These are phyloP conservation scores for Tylopilus subfusipes DNA, from an alignment of 768 basidiomycete species.

Conservation along the genomic window DNA sequence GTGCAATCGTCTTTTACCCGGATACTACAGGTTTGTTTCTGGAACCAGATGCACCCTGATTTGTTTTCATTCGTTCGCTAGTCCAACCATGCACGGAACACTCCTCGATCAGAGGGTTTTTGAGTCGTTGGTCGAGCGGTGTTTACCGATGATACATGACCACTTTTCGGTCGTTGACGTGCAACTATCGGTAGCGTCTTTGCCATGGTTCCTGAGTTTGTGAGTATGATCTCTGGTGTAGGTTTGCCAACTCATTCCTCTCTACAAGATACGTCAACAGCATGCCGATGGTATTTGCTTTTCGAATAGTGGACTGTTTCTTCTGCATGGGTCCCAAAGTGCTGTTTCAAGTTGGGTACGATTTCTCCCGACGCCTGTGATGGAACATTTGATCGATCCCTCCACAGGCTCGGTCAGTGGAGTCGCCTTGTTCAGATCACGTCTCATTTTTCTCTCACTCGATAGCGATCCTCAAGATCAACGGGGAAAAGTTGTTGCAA, in stretches of 20 bases:
- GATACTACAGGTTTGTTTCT: conserved; percentile 88
- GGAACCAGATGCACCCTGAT: not conserved
- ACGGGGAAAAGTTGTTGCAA: conserved; percentile 86
- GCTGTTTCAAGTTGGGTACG: conserved; percentile 94
- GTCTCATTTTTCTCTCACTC: conserved; percentile 11
- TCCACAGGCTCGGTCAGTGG: conserved; percentile 52
- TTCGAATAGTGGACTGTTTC: conserved; percentile 96
- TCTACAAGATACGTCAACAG: conserved; percentile 75
- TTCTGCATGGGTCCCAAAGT: conserved; percentile 99
- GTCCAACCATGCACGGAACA: conserved; percentile 98
- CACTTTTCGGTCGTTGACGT: conserved; percentile 91
- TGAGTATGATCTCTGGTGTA: conserved; percentile 44
- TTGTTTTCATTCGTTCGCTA: conserved; percentile 29
- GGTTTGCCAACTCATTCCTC: not conserved
- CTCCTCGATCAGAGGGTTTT: conserved; percentile 98
- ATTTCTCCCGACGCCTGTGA: not conserved
- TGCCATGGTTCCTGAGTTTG: conserved; percentile 98
- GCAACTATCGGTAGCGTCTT: conserved; percentile 91
- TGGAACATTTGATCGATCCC: conserved; percentile 9
- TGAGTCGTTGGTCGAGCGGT: conserved; percentile 85
- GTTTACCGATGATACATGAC: conserved; percentile 90
- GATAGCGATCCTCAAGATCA: conserved; percentile 93
- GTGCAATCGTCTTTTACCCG: conserved; percentile 91
- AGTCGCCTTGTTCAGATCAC: not conserved
- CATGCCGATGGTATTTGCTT: conserved; percentile 97